Evolutionary conservation across 2,329 filamentous ascomycete species (phyloP).

Genomic region (Fusarium albosuccineum): DNA sequence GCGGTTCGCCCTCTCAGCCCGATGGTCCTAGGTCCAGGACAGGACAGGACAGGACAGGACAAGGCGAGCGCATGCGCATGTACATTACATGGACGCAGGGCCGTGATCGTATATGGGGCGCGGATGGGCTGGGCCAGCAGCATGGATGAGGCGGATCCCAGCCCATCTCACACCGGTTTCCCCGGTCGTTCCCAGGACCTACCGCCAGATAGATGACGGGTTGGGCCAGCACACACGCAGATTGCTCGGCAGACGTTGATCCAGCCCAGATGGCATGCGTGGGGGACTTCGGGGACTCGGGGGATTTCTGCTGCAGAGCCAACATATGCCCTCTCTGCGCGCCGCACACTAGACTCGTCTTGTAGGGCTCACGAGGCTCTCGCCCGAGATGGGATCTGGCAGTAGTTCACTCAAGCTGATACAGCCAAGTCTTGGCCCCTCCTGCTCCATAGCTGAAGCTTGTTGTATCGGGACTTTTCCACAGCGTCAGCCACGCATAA

Average conservation of each 20-base stretch:
- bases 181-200: slow-evolving; percentile 30
- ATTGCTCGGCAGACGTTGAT: slow-evolving; percentile 10
- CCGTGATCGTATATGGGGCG: slow-evolving; percentile 20
- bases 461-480: not conserved
- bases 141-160: slow-evolving; percentile 15
- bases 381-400: slow-evolving; percentile 21
- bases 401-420: slow-evolving; percentile 18
- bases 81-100: slow-evolving; percentile 2
- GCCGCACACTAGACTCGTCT: slow-evolving; percentile 22
- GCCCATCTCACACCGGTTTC: slow-evolving; percentile 32
- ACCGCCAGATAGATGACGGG: slow-evolving; percentile 12
- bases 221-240: slow-evolving; percentile 10
- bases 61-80: not conserved
- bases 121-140: not conserved
- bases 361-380: slow-evolving; percentile 5
- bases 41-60: slow-evolving; percentile 17
- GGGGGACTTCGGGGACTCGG: slow-evolving; percentile 12
- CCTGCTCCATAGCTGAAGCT: slow-evolving; percentile 1
- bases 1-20: slow-evolving; percentile 2
- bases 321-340: slow-evolving; percentile 3
- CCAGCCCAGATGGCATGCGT: slow-evolving; percentile 17
- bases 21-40: slow-evolving; percentile 4
- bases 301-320: slow-evolving; percentile 17
- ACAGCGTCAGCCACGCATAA: not conserved
- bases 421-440: slow-evolving; percentile 4